These are phyloP conservation scores for Davidsoniella eucalypti DNA, from an alignment of 2,329 filamentous ascomycete genomes.

Conservation along the genomic window DNA sequence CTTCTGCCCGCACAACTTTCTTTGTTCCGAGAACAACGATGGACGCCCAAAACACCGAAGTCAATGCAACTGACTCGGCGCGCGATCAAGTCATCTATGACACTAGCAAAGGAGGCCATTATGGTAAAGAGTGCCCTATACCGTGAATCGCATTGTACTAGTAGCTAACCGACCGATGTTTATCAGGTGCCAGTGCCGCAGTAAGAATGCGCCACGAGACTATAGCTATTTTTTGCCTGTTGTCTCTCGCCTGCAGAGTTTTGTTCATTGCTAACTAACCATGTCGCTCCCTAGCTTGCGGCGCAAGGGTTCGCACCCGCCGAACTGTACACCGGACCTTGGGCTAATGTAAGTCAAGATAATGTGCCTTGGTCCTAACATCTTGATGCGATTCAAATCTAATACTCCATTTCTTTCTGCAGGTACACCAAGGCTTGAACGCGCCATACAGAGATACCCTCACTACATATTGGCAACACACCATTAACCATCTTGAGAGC, in stretches of 20 bases:
- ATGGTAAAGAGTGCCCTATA: constrained; percentile 35
- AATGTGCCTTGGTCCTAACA: background rate
- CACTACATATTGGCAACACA: constrained; percentile 98
- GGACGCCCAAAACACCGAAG: background rate
- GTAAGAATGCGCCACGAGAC: constrained; percentile 17
- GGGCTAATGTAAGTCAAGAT: constrained; percentile 62
- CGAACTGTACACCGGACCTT: constrained; percentile 83
- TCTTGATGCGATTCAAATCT: background rate
- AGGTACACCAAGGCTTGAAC: constrained; percentile 90
- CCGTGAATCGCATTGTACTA: background rate
- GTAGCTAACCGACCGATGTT: constrained; percentile 10
- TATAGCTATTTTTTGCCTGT: background rate
- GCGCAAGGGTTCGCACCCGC: constrained; percentile 78
- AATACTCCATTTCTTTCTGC: constrained; percentile 5
- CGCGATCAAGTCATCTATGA: constrained; percentile 41
- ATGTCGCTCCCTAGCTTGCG: constrained; percentile 45
- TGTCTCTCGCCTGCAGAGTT: background rate
- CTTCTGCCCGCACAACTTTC: no score
- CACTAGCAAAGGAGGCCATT: constrained; percentile 57
- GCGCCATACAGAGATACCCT: constrained; percentile 92
- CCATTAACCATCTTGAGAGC: constrained; percentile 84
- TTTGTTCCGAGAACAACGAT: background rate
- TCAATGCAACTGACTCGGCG: background rate
- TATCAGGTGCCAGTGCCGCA: constrained; percentile 30
- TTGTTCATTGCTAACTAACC: background rate